phyloP scores from a whole-genome alignment of 2,329 filamentous ascomycete species.

The Colletotrichum sp. region DNA sequence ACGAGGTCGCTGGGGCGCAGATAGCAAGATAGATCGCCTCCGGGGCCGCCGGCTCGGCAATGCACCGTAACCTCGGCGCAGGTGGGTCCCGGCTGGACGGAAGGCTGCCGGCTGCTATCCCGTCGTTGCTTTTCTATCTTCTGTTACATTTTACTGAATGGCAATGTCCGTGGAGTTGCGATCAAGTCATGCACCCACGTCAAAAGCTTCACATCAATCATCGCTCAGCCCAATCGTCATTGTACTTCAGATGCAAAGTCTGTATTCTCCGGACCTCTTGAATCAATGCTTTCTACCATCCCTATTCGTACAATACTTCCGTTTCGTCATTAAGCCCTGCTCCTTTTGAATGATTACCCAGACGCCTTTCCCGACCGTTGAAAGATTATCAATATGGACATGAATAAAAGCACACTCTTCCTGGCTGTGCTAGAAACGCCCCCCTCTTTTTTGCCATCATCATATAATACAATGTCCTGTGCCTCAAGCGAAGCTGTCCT shows the following conservation, averaged over 20 bases:
- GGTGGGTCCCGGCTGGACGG: not conserved
- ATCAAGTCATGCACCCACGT: not conserved
- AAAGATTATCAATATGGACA: constrained; percentile 4
- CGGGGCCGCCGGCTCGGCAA: not conserved
- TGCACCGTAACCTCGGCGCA: not conserved
- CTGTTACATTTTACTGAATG: not conserved
- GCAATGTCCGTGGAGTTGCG: not conserved
- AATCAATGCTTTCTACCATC: constrained; percentile 16
- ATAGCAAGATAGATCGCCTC: not conserved
- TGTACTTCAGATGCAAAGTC: not conserved
- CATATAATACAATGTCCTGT: not conserved
- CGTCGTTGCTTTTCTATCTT: not conserved
- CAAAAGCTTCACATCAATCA: not conserved
- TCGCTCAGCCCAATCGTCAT: not conserved
- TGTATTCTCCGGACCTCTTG: constrained; percentile 9
- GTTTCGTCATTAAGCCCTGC: constrained; percentile 20
- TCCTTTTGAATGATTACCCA: not conserved
- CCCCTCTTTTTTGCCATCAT: not conserved
- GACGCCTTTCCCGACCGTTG: not conserved
- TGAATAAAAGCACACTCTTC: not conserved
- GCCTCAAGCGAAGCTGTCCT: constrained; percentile 49
- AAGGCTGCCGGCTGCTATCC: not conserved
- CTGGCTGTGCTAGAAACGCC: not conserved
- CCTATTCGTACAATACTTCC: constrained; percentile 20
- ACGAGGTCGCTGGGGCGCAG: not conserved